Evolutionary conservation across 164 flowering plant genomes (phyloP), one percentile per base, ranked within the genome.

Genomic region (Berberis thunbergii): DNA sequence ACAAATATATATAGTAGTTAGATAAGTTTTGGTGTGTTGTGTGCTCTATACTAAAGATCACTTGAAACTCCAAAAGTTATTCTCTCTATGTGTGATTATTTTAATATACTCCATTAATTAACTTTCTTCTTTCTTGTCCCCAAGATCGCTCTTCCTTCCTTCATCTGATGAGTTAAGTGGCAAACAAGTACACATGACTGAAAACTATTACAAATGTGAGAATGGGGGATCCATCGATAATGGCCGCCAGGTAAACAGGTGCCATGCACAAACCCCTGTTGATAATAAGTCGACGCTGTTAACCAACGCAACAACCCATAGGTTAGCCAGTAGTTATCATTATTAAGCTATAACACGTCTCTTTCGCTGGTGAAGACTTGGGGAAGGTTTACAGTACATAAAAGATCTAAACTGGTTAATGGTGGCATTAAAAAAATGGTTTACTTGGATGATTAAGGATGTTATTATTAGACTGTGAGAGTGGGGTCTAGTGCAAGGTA

Each of bases 171-270:
- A 65, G 57, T 74, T 3, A 73, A 79, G 86, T 82, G 86, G 86
- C 86, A 66, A 82, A 82, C 83, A 82, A 75, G 79, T 77, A 74
- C 78, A 69, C 61, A 76, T 76, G 69, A 7, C 58, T 50, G 55
- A 50, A 6, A 50, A 50, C 12, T 46, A 46, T 46, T 50, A 10
- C 11, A 9, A 63, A 60, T 61, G 58, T 61, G 62, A 44, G 69
- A 73, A 63, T 69, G 63, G 76, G 76, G 69, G 65, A 56, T 63
- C 76, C 74, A 77, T 67, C 66, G 57, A 64, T 64, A 64, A 52
- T 12, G 3, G 40, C 26, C 12, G 11, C 7, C 54, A 50, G 54
- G 54, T 50, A 5, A 3, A 50, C 12, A n/a, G 54, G 12, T 50
- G 26, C 11, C 54, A 8, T 8, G 54, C 54, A 50, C 54, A 8